Base-by-base conservation (phyloP, 257 asterid species). In the Scutellaria barbata region DNA sequence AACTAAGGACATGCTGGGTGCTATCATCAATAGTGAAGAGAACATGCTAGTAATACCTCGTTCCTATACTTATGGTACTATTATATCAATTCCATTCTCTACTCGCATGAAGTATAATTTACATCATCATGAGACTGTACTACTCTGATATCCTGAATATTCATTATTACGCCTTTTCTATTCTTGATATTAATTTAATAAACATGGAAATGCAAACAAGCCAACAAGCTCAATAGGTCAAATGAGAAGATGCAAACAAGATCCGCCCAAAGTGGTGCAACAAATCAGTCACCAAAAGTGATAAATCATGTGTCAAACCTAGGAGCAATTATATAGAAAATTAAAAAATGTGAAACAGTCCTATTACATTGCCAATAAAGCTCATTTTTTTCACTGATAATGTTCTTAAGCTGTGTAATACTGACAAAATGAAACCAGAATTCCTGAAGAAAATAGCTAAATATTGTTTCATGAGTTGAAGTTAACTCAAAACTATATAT, bases 341-440 rank as follows among this genome's bases (percentile, higher is more conserved):
- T 12, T 54, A 3, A 39, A 7, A 22, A 16, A 16, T 11, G 10
- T 41, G 25, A 63, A 10, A 13, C 25, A 33, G 20, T 41, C 41
- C n/a, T 39, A 69, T 53, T 55, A 53, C 10, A 25, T 73, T 40
- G 45, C 14, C 39, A 60, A 64, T 5, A n/a, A 42, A 40, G 37
- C 37, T 37, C 53, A 2, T 46, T 46, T 14, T 48, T 33, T n/a
- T 50, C 60, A 17, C 0, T 6, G 33, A 11, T 59, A 17, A 11
- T 40, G 37, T 63, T 43, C 46, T 52, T 8, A 13, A 42, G 18
- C 43, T 20, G 13, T 9, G 10, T 35, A 58, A 59, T 8, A 7
- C 10, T 35, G 46, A 35, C 16, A n/a, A 41, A 68, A 0, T 54
- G 53, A 35, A 25, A 43, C 46, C 62, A 22, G 6, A 45, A 55